Evolutionary conservation across 2,329 filamentous ascomycete species (phyloP).

Genomic region (Colletotrichum musae): DNA sequence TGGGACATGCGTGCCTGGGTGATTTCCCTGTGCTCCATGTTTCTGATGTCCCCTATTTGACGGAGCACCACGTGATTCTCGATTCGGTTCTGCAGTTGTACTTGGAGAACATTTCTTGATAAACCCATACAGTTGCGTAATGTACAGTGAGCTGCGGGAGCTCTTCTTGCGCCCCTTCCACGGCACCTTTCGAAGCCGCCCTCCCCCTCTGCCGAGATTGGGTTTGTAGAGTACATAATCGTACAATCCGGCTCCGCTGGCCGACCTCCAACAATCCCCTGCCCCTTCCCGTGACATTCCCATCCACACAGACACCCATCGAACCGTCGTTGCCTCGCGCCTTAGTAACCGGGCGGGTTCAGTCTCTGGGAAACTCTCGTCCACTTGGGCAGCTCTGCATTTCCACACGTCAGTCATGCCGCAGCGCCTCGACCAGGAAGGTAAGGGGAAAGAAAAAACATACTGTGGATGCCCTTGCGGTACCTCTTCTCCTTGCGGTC

Average conservation of each 20-base stretch:
- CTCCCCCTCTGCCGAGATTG: neutral
- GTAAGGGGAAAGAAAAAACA: too few species aligned
- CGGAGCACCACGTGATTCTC: slow-evolving; percentile 8
- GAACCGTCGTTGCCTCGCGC: neutral
- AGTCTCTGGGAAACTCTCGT: slow-evolving; percentile 93
- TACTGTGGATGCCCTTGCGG: slow-evolving; percentile 97
- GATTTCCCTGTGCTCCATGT: neutral
- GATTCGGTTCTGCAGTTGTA: neutral
- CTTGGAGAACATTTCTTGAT: neutral
- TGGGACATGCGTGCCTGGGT: slow-evolving; percentile 8
- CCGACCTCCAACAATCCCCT: neutral
- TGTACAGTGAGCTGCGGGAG: slow-evolving; percentile 25
- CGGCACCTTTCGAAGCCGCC: neutral
- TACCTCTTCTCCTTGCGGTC: slow-evolving; percentile 96
- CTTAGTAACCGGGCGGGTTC: slow-evolving; percentile 93
- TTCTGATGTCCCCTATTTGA: neutral
- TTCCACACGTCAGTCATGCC: slow-evolving; percentile 31
- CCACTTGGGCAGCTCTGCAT: slow-evolving; percentile 87
- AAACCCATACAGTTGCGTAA: slow-evolving; percentile 23
- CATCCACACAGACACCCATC: neutral
- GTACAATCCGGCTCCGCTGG: neutral
- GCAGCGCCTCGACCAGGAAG: neutral
- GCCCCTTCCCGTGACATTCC: neutral
- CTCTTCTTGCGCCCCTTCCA: neutral
- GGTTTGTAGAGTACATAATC: slow-evolving; percentile 18